A percentile compares a stretch with the other conserved stretches of the same genome.
phyloP scores from a whole-genome alignment of 805 yeast genomes.

The Saccharomycopsis oosterbeekiorum region DNA sequence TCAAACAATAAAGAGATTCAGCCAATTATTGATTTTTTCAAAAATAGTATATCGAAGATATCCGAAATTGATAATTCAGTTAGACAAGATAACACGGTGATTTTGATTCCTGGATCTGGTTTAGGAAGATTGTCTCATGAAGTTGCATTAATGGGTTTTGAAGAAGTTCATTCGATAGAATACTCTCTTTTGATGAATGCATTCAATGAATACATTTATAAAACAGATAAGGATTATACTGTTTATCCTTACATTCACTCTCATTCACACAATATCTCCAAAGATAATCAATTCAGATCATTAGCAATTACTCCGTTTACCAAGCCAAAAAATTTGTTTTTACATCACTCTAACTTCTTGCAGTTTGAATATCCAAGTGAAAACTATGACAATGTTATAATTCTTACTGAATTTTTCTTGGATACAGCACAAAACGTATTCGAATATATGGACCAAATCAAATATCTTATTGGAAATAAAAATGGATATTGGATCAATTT shows the following conservation, averaged over 20 bases:
- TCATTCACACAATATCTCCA: slow-evolving; percentile 52
- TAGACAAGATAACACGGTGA: slow-evolving; percentile 32
- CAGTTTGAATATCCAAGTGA: slow-evolving; percentile 31
- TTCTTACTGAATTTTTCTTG: slow-evolving; percentile 67
- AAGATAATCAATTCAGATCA: slow-evolving; percentile 41
- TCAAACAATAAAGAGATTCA: slow-evolving; percentile 41
- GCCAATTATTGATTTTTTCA: slow-evolving; percentile 47
- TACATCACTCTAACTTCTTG: slow-evolving; percentile 57
- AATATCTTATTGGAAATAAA: slow-evolving; percentile 31
- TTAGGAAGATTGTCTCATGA: slow-evolving; percentile 70
- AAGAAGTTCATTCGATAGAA: slow-evolving; percentile 63
- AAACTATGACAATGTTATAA: slow-evolving; percentile 37
- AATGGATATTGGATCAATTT: slow-evolving; percentile 75
- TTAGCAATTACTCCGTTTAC: slow-evolving; percentile 20
- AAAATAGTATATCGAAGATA: slow-evolving; percentile 29
- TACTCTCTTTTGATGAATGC: slow-evolving; percentile 66
- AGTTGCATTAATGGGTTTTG: slow-evolving; percentile 32
- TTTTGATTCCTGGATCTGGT: slow-evolving; percentile 84
- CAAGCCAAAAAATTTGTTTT: slow-evolving; percentile 38
- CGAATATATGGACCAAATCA: slow-evolving; percentile 61
- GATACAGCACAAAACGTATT: slow-evolving; percentile 88
- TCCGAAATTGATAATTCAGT: slow-evolving; percentile 22
- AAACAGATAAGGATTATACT: slow-evolving; percentile 17
- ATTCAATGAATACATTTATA: slow-evolving; percentile 50
- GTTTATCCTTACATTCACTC: slow-evolving; percentile 51